Conservation (phyloP, 805 yeast genomes). For the Metschnikowia gelsemii region DNA sequence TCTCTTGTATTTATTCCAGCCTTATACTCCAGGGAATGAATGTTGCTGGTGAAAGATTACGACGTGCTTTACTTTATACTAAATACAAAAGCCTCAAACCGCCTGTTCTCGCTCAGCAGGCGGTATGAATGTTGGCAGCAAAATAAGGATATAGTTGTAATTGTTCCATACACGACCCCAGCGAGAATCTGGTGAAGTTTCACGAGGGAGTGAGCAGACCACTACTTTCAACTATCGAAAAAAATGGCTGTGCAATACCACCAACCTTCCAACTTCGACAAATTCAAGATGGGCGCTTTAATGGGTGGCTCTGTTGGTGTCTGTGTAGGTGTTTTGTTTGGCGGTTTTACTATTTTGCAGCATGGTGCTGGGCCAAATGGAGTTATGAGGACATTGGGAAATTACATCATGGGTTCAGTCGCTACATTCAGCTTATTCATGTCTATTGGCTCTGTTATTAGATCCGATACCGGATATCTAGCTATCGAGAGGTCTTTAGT, state of each 20-base stretch:
- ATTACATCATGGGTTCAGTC: slow-evolving; percentile 93
- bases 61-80: not conserved
- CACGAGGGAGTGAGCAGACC: not conserved
- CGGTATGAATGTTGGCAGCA: too few species aligned
- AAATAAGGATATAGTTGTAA: too few species aligned
- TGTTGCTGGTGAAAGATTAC: too few species aligned
- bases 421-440: slow-evolving; percentile 95
- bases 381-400: slow-evolving; percentile 92
- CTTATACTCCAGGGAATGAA: too few species aligned
- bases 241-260: slow-evolving; percentile 26
- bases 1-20: too few species aligned
- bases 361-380: slow-evolving; percentile 99
- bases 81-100: too few species aligned
- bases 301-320: slow-evolving; percentile 95
- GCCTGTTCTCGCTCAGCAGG: too few species aligned
- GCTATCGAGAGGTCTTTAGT: slow-evolving; percentile 23
- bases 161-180: slow-evolving; percentile 8
- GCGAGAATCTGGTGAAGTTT: slow-evolving; percentile 5
- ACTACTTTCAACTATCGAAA: not conserved
- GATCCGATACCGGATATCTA: slow-evolving; percentile 57
- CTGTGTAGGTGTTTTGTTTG: slow-evolving; percentile 91
- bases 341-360: slow-evolving; percentile 85
- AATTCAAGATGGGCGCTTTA: slow-evolving; percentile 96
- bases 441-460: slow-evolving; percentile 91
- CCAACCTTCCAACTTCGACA: slow-evolving; percentile 87